Evolutionary conservation across 495 filamentous ascomycete genomes (phyloP).

Genomic region (Xylaria curta): DNA sequence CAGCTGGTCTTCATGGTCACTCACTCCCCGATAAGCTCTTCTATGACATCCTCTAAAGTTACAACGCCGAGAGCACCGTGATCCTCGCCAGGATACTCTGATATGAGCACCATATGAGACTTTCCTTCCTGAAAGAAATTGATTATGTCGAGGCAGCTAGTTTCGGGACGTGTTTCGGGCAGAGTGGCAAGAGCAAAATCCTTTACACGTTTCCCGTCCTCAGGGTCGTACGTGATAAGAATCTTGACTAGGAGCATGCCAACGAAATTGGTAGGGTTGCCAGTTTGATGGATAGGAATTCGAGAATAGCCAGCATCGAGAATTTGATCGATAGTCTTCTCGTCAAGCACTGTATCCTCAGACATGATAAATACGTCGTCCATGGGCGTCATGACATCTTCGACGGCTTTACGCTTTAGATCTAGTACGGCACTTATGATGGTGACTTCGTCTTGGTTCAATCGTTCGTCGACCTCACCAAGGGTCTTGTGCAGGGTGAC

Average conservation of each 20-base stretch:
- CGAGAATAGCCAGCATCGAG: conserved; percentile 92
- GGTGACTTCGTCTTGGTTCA: conserved; percentile 97
- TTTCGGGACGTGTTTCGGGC: conserved; percentile 92
- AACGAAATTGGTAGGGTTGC: conserved; percentile 84
- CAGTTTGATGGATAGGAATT: conserved; percentile 89
- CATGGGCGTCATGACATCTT: conserved; percentile 97
- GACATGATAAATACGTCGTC: conserved; percentile 95
- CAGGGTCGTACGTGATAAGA: conserved; percentile 96
- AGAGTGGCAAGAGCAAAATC: conserved; percentile 93
- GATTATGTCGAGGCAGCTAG: conserved; percentile 95
- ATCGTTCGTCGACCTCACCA: conserved; percentile 82
- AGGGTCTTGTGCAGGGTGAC: conserved; percentile 93
- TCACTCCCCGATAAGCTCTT: conserved; percentile 96
- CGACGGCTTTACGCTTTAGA: conserved; percentile 93
- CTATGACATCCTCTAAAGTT: conserved; percentile 96
- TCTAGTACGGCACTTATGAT: conserved; percentile 97
- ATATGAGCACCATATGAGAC: conserved; percentile 97
- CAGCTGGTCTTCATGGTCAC: conserved; percentile 41
- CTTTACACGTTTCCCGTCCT: conserved; percentile 81
- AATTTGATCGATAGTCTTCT: conserved; percentile 90
- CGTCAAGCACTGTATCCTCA: conserved; percentile 87
- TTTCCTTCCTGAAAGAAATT: conserved; percentile 99
- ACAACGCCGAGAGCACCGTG: conserved; percentile 91
- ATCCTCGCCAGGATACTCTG: conserved; percentile 85
- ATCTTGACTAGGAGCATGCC: conserved; percentile 99